A percentile compares a stretch with the other conserved stretches of the same genome.
phyloP scores from a whole-genome alignment of 2,329 filamentous ascomycete species.

The Sphaceloma murrayae region DNA sequence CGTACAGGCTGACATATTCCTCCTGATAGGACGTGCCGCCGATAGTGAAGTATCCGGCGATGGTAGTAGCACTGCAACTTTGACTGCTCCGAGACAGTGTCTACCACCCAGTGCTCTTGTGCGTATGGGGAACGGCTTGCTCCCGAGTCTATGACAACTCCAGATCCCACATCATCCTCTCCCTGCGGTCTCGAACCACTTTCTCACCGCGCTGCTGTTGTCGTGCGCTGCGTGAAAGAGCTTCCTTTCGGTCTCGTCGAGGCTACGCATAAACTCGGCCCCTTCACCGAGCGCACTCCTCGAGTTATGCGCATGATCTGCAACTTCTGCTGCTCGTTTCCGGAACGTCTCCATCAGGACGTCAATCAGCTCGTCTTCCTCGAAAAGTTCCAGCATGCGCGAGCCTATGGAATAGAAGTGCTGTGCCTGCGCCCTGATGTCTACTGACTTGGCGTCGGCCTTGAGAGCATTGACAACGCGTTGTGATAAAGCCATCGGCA shows the following conservation, averaged over 20 bases:
- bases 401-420: slow-evolving; percentile 84
- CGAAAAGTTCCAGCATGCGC: slow-evolving; percentile 80
- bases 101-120: too few relatives aligned
- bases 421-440: slow-evolving; percentile 69
- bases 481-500: slow-evolving; percentile 65
- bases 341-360: slow-evolving; percentile 63
- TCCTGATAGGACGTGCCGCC: too few relatives aligned
- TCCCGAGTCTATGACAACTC: too few relatives aligned
- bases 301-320: slow-evolving; percentile 80
- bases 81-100: too few relatives aligned
- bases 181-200: slow-evolving; percentile 32
- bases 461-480: slow-evolving; percentile 83
- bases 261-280: slow-evolving; percentile 72
- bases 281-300: slow-evolving; percentile 42
- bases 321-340: slow-evolving; percentile 68
- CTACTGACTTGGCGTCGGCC: slow-evolving; percentile 77
- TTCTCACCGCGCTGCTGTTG: slow-evolving; percentile 37
- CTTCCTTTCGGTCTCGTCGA: slow-evolving; percentile 82
- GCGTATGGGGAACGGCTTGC: too few relatives aligned
- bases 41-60: too few relatives aligned
- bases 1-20: too few relatives aligned
- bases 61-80: too few relatives aligned
- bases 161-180: slow-evolving; percentile 17
- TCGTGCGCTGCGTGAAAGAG: slow-evolving; percentile 42
- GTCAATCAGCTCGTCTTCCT: slow-evolving; percentile 71